These are phyloP conservation scores for Flaveria brownii DNA, from an alignment of 129 eudicot species.

Conservation along the genomic window DNA sequence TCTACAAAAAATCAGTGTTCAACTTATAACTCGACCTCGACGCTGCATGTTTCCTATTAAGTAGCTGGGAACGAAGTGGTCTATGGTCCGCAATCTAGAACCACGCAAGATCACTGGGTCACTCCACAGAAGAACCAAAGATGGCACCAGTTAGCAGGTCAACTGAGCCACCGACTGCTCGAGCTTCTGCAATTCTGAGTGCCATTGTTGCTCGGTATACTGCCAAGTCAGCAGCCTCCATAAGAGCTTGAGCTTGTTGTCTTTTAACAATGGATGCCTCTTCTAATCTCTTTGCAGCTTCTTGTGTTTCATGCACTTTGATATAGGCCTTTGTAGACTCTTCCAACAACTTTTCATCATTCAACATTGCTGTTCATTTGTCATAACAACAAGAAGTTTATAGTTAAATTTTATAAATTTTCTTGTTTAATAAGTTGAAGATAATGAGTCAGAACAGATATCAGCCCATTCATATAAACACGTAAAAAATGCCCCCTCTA, in stretches of 20 bases:
- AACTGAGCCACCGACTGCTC: conserved; percentile 28
- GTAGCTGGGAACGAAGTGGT: not conserved
- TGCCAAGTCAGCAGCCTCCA: conserved; percentile 75
- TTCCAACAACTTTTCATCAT: conserved; percentile 41
- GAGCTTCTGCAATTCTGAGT: conserved; percentile 65
- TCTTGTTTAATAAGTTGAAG: not conserved
- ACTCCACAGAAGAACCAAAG: not conserved
- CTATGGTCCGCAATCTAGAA: not conserved
- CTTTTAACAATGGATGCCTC: conserved; percentile 64
- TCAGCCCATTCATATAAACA: not conserved
- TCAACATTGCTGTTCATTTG: conserved; percentile 49
- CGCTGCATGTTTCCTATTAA: not conserved
- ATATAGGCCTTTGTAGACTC: conserved; percentile 28
- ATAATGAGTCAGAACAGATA: not conserved
- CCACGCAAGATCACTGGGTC: not conserved
- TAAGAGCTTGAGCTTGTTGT: conserved; percentile 65
- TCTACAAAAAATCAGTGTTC: conserved; percentile 22
- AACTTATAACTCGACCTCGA: not conserved
- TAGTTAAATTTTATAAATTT: not conserved
- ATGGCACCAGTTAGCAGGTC: not conserved
- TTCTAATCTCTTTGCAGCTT: conserved; percentile 53
- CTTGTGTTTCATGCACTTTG: conserved; percentile 60
- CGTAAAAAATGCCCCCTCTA: not conserved
- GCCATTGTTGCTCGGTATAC: conserved; percentile 71
- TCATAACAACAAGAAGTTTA: not conserved